These are phyloP conservation scores for Saccharomycopsis sp. DNA, from an alignment of 805 yeast species.

Conservation along the genomic window DNA sequence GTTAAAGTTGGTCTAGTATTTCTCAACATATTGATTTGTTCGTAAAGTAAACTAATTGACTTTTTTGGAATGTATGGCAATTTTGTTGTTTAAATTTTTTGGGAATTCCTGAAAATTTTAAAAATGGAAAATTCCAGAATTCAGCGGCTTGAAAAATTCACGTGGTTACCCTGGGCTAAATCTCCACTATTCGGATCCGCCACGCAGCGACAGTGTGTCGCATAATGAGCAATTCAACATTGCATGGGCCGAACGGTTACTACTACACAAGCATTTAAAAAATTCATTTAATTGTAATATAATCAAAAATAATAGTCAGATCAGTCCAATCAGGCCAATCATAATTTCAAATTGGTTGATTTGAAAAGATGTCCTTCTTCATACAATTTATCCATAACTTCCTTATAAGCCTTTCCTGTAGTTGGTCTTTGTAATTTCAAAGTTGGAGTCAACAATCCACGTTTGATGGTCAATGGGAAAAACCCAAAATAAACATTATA, in stretches of 20 bases:
- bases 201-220: too few relatives aligned
- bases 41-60: too few relatives aligned
- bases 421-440: constrained; percentile 46
- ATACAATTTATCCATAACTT: constrained; percentile 38
- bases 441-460: constrained; percentile 64
- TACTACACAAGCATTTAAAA: background rate
- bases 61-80: too few relatives aligned
- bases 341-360: background rate
- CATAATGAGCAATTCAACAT: too few relatives aligned
- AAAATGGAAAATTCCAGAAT: too few relatives aligned
- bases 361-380: constrained; percentile 34
- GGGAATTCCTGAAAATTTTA: too few relatives aligned
- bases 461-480: constrained; percentile 54
- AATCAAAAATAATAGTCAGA: too few relatives aligned
- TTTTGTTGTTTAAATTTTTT: too few relatives aligned
- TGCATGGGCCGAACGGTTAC: too few relatives aligned
- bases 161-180: too few relatives aligned
- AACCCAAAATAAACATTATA: constrained; percentile 45
- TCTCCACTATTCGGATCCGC: too few relatives aligned
- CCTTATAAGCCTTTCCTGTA: constrained; percentile 38
- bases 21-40: constrained; percentile 19
- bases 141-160: too few relatives aligned
- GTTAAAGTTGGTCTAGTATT: constrained; percentile 18
- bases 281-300: background rate
- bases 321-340: constrained; percentile 24